Base-by-base conservation (phyloP, 257 asterid genomes). In the Rauvolfia tetraphylla region DNA sequence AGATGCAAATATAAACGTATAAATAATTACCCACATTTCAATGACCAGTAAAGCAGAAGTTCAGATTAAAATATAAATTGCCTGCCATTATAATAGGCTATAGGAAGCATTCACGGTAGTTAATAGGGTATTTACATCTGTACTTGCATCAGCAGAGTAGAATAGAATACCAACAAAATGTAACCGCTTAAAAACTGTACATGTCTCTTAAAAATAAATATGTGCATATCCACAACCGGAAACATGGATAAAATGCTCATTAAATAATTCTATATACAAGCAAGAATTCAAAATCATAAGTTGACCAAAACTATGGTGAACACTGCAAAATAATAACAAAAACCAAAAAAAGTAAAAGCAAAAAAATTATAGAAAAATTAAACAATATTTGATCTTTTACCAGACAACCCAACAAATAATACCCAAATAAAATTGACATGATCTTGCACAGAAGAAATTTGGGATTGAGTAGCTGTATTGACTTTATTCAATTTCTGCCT, bases 401-500 rank as follows among this genome's bases (percentile, higher is more conserved):
- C 38, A 44, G n/a, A 42, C n/a, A 39, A 39, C 23, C 18, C 73
- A 42, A 69, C 38, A 69, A 63, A 51, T 7, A 38, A 67, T 13
- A 49, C 23, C 42, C 41, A 49, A 46, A 23, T 91, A 84, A 93
- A 95, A 88, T 88, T 87, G 81, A 95, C 89, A 86, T 95, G 99
- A 84, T 95, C 97, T 76, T 89, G 93, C 34, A 95, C 85, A 67
- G 84, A 80, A 56, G 98, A 81, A 80, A 95, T 90, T 25, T 93
- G 96, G 33, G 90, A 86, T 80, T 95, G 92, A 29, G 96, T 97
- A 74, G 94, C 91, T 72, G 75, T 59, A 83, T 93, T 91, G 31
- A 95, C 98, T 82, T 93, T 96, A 69, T 89, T 90, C 53, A 95
- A 88, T 81, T 91, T 93, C 78, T 88, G 96, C 72, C 90, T 87